Evolutionary conservation across 352 stramenopile genomes (phyloP), one percentile per base, ranked within the genome.

Genomic region (Globisporangium spinosum): DNA sequence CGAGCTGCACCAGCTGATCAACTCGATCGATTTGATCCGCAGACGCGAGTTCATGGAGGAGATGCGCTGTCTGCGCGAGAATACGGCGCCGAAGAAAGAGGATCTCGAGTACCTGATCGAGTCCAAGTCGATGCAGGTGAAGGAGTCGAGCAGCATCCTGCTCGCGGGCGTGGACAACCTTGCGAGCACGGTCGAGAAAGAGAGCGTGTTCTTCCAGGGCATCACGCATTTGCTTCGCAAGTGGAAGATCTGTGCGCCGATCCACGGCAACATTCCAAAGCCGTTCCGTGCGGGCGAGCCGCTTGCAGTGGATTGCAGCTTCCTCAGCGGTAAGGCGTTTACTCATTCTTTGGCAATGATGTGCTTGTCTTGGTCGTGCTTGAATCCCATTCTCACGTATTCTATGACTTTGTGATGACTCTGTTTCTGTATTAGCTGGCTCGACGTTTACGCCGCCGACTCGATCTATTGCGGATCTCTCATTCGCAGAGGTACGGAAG

Each of bases 241-340:
- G 62, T 96, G 88, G 88, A 94, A 94, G 65, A 83, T 96, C 49
- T 94, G 84, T 56, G 88, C 88, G 51, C 88, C 88, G 13, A 90
- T 94, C 32, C 88, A 96, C 62, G 88, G 88, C 57, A 94, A 90
- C 27, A 96, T 96, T 64, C 86, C 88, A 2, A 94, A 94, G 71
- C 88, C 88, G 3, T 96, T 96, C 60, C 85, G 88, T 20, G 86
- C 86, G 0, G 88, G 88, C 17, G 88, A 96, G 65, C 85, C 86
- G 6, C 73, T 96, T 8, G 88, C 88, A 1, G 81, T 96, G 17
- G 88, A 96, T 64, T 96, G 88, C 74, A 94, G 88, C 72, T 96
- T 89, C 61, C 73, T 77, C 27, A 94, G 85, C 49, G 83, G 87
- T 95, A 63, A 61, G 56, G 63, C 75, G 74, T 65, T 62, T 20